Percentiles rank a stretch among this genome's conserved stretches.
Conservation (phyloP, 1,139 yeast species). For the Kluyveromyces sp. region DNA sequence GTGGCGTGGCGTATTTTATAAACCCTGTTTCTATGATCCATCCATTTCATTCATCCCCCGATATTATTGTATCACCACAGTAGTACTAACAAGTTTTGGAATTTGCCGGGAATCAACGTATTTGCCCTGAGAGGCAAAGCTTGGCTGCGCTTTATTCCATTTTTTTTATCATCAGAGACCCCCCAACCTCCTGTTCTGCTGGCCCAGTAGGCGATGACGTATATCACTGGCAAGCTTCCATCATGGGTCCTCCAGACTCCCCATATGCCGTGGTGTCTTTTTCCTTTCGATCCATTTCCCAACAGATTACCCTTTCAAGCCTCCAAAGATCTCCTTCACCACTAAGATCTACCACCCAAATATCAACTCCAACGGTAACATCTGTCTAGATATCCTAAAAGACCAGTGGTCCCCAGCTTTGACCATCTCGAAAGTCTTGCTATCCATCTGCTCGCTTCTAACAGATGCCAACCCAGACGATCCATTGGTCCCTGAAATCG, state of each 20-base stretch:
- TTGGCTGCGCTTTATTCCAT: no score
- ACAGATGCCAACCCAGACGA: slow-evolving; percentile 99
- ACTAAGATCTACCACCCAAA: slow-evolving; percentile 89
- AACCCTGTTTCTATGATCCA: no score
- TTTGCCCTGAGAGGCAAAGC: no score
- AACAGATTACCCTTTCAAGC: slow-evolving; percentile 90
- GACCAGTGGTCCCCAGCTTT: slow-evolving; percentile 92
- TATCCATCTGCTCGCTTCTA: slow-evolving; percentile 81
- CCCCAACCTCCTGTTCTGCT: slow-evolving; percentile 98
- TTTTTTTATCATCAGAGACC: slow-evolving; percentile 53
- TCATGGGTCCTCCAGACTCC: slow-evolving; percentile 92
- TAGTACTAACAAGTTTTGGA: no score
- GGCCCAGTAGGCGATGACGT: slow-evolving; percentile 98
- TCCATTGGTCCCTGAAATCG: slow-evolving; percentile 97
- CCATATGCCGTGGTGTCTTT: slow-evolving; percentile 90
- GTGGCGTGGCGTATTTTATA: no score
- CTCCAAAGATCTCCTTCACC: slow-evolving; percentile 85
- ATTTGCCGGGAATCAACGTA: no score
- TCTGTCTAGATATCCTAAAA: slow-evolving; percentile 76
- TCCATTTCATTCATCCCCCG: no score
- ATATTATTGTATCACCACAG: no score
- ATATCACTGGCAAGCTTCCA: slow-evolving; percentile 95
- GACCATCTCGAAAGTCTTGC: slow-evolving; percentile 79
- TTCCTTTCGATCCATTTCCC: slow-evolving; percentile 90
- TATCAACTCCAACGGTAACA: slow-evolving; percentile 81